Evolutionary conservation across 2,329 filamentous ascomycete species (phyloP).

Genomic region (Ophiocordyceps polyrhachis-furcata): DNA sequence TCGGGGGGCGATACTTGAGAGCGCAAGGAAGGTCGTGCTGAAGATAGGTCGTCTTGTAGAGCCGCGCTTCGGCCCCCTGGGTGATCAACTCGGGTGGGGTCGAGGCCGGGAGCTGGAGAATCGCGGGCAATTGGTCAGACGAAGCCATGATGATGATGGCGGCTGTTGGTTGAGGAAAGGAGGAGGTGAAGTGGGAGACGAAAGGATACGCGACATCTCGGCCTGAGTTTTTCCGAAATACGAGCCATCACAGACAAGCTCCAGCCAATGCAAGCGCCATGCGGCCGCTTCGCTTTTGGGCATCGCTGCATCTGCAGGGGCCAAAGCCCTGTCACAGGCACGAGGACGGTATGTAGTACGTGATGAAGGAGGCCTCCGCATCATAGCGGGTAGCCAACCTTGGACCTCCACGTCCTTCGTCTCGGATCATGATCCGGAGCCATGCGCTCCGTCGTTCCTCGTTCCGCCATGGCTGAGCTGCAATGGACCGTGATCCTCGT

Average conservation of each 20-base stretch:
- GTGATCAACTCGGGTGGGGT: slow-evolving; percentile 52
- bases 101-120: slow-evolving; percentile 44
- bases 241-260: background rate
- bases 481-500: slow-evolving; percentile 40
- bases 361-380: background rate
- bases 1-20: slow-evolving; percentile 79
- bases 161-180: background rate
- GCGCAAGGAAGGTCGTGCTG: slow-evolving; percentile 48
- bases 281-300: background rate
- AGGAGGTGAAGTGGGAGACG: background rate
- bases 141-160: slow-evolving; percentile 1
- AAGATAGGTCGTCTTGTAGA: slow-evolving; percentile 77
- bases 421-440: slow-evolving; percentile 2
- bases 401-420: background rate
- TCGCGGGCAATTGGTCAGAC: slow-evolving; percentile 33
- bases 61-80: slow-evolving; percentile 87
- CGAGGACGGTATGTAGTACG: background rate
- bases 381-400: background rate
- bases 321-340: slow-evolving; percentile 1
- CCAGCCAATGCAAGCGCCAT: background rate
- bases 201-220: background rate
- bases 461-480: slow-evolving; percentile 28
- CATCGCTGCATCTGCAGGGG: slow-evolving; percentile 1
- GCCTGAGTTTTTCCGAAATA: background rate
- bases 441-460: slow-evolving; percentile 5